Base-by-base conservation (phyloP, 2,329 filamentous ascomycete species). In the Sporothrix phasma region DNA sequence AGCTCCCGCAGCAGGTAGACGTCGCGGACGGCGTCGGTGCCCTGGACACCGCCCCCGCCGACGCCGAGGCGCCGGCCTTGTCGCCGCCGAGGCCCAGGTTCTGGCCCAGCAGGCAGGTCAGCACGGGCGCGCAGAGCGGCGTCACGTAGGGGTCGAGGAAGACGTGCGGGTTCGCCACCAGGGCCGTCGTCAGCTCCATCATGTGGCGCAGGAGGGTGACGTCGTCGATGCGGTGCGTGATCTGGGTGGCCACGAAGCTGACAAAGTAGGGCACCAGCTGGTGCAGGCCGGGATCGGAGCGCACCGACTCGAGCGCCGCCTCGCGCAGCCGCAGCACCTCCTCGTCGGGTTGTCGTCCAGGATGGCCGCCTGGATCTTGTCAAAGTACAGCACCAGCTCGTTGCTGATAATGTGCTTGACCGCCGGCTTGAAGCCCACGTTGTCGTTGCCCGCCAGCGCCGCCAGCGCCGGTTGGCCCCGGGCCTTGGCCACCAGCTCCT, bases 391-490 rank as follows among this genome's bases (percentile, higher is more conserved):
- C 67, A 96, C 92, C 24, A 97, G 85, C 76, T 99, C 94, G 76
- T 96, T 96, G 68, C 91, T 96, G 51, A 99, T 84, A 58, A 97
- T 89, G 73, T 99, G 94, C 77, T 97, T 97, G 68, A 99, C 92
- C 13, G 92, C 82, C 2, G 94, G 93, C 73, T 93, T 93, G 76
- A 96, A 87, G 47, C 87, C 82, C 63, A 92, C 82, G 69, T 89
- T 92, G 70, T 96, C 92, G 71, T 89, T 88, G 54, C 56, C 65
- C 3, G 58, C 49, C 69, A 92, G 84, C 17, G 90, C 90, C 29
- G 91, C 89, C 47, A 97, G 81, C 51, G 90, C 89, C 5, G 89
- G 71, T 96, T 96, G 24, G 90, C 90, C 67, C 90, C 90, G 3
- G 91, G 88, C 93, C 77, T 97, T 97, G 37, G 92, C 89, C 19